Base-by-base conservation (phyloP, 2,329 filamentous ascomycete species). In the Ceratocystis destructans region DNA sequence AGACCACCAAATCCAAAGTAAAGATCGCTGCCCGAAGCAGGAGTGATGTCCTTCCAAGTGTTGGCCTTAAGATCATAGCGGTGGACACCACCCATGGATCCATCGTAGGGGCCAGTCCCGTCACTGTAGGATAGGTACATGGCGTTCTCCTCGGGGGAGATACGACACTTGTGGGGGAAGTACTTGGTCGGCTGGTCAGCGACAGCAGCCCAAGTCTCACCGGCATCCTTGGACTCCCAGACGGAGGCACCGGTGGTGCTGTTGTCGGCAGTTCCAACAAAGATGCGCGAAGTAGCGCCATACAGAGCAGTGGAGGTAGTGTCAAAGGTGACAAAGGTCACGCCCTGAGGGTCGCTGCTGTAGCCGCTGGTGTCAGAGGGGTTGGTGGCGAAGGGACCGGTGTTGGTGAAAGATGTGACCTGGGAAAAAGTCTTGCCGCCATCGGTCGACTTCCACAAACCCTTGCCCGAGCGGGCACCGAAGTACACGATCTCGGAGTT, bases 401-500 rank as follows among this genome's bases (percentile, higher is more conserved):
- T 75, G 66, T 78, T 79, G 10, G 76, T 80, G 71, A 82, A 83
- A 0, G 77, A 76, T 0, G 76, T 73, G 2, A 85, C 82, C 68
- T 82, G 81, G 28, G 72, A 70, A 72, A 82, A 85, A 10, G 78
- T 81, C 31, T 71, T 77, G n/a, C 82, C 83, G 12, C 77, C 79
- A 69, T 85, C 79, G 3, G 78, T 80, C 66, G 79, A 82, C 72
- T 81, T 83, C 78, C 80, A 85, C 2, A 85, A 74, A 2, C 83
- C 83, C 44, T 84, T 79, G 5, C 82, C 82, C 67, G 80, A 83
- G 55, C 82, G 77, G 1, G 82, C 81, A 2, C 82, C 83, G 66
- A 84, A 83, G 71, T 82, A 84, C 28, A 85, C 71, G 67, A 84
- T 80, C 33, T 80, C 77, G 46, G 81, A 79, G 70, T 82, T 81